Base-by-base conservation (phyloP, 2,329 filamentous ascomycete species). In the Trichoderma afroharzianum region DNA sequence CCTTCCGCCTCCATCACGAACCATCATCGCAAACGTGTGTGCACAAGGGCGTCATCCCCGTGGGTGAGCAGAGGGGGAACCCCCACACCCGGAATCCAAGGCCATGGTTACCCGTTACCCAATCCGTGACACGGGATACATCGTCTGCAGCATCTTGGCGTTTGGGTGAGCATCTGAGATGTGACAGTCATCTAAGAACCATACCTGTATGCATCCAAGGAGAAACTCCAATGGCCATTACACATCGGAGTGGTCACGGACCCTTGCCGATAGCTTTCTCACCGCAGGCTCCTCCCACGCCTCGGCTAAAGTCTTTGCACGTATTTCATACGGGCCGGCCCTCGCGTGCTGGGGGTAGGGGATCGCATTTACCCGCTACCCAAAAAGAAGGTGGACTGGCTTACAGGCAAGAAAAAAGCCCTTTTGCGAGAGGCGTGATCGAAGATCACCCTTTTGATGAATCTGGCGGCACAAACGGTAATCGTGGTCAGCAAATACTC, bases 31-130 rank as follows among this genome's bases (percentile, higher is more conserved):
- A 55, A 58, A n/a, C 18, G 28, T 12, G 24, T 28, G 18, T 30
- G 55, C 28, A 26, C 64, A 68, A 50, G 55, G 36, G 33, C 36
- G 7, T 26, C 55, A 50, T 61, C 53, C 53, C 55, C 55, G 24
- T 47, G 24, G 24, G 18, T 36, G 39, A 69, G 66, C 55, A 61
- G 7, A 53, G 6, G 21, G 21, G 57, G 18, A 69, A 69, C 66
- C 66, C 66, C 66, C 66, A 69, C 66, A 33, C 66, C 66, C 66
- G 66, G 66, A 69, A 69, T 53, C 66, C 66, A 69, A 61, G 66
- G 36, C 57, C 66, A 69, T 28, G 66, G 66, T 62, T 69, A 62
- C 66, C 66, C 66, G 66, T 69, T 69, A 62, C 66, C 66, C 15
- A 14, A 61, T 69, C 66, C 57, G 66, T 69, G 66, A 69, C 39